Percentiles rank a stretch among this genome's conserved stretches.
phyloP scores from a whole-genome alignment of 2,329 filamentous ascomycete species.

The Trichoderma atroviride region DNA sequence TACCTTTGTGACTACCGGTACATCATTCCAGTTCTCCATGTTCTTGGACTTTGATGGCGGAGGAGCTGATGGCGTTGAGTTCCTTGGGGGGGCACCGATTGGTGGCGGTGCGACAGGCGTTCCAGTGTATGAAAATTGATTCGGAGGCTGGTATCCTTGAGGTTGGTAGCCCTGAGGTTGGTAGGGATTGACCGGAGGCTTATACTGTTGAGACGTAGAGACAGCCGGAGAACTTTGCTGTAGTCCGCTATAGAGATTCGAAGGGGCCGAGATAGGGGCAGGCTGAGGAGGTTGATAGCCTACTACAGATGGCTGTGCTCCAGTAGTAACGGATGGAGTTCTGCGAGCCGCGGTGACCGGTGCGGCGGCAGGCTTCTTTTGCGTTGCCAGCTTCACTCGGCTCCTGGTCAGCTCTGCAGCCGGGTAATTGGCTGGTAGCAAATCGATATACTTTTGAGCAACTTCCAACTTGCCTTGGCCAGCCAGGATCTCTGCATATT shows the following conservation, averaged over 20 bases:
- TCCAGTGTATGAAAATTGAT: conserved; percentile 45
- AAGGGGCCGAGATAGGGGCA: conserved; percentile 32
- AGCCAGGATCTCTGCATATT: conserved; percentile 94
- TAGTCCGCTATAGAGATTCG: conserved; percentile 37
- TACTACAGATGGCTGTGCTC: conserved; percentile 44
- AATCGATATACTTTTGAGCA: conserved; percentile 87
- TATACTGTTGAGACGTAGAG: conserved; percentile 42
- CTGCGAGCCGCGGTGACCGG: conserved; percentile 35
- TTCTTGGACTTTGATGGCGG: conserved; percentile 72
- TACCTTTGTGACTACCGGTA: conserved; percentile 79
- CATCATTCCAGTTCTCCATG: conserved; percentile 89
- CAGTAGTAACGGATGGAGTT: conserved; percentile 40
- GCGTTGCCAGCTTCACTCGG: conserved; percentile 79
- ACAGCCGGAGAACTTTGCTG: conserved; percentile 33
- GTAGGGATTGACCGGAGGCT: conserved; percentile 43
- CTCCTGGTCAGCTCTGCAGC: conserved; percentile 85
- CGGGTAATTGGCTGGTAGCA: conserved; percentile 81
- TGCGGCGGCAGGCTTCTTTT: conserved; percentile 47
- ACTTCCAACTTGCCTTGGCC: conserved; percentile 83
- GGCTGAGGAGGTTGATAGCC: conserved; percentile 55
- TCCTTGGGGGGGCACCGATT: conserved; percentile 50
- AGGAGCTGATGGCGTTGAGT: conserved; percentile 66
- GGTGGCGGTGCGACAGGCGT: conserved; percentile 40
- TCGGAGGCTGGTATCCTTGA: conserved; percentile 38
- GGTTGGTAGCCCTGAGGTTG: conserved; percentile 38